phyloP scores from a whole-genome alignment of 2,329 filamentous ascomycete genomes.

The Exophiala calicioides region DNA sequence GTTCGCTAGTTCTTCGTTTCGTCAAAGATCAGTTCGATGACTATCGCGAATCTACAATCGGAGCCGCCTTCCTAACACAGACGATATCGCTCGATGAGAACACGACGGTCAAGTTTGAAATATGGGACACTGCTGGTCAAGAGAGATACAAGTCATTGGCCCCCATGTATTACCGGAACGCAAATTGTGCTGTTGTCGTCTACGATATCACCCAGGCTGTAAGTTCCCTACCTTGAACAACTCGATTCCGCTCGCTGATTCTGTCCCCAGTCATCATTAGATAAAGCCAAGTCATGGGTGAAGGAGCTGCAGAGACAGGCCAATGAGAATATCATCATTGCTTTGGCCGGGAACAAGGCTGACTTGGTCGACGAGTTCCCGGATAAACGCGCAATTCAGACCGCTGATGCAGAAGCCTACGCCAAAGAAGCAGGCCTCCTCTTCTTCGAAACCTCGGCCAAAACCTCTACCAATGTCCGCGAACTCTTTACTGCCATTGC shows the following conservation, averaged over 20 bases:
- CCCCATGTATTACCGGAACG: slow-evolving; percentile 99
- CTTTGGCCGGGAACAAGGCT: slow-evolving; percentile 94
- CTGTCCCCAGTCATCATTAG: slow-evolving; percentile 74
- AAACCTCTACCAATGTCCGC: slow-evolving; percentile 92
- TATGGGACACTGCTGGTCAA: slow-evolving; percentile 98
- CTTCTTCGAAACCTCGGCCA: slow-evolving; percentile 98
- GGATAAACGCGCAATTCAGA: slow-evolving; percentile 89
- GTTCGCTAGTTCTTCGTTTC: slow-evolving; percentile 95
- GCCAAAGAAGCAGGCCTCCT: slow-evolving; percentile 88
- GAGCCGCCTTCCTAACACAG: slow-evolving; percentile 97
- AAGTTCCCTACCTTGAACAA: slow-evolving; percentile 43
- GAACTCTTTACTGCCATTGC: slow-evolving; percentile 97
- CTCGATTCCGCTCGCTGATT: slow-evolving; percentile 15
- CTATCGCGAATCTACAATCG: slow-evolving; percentile 97
- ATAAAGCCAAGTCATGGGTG: slow-evolving; percentile 99
- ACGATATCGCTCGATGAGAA: slow-evolving; percentile 97
- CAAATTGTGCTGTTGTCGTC: slow-evolving; percentile 97
- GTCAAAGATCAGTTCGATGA: slow-evolving; percentile 99
- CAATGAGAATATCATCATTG: slow-evolving; percentile 99
- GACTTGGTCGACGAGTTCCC: slow-evolving; percentile 93
- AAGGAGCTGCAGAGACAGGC: slow-evolving; percentile 98
- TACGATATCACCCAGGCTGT: slow-evolving; percentile 99
- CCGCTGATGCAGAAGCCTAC: slow-evolving; percentile 91
- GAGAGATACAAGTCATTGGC: slow-evolving; percentile 98
- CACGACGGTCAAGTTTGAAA: slow-evolving; percentile 99